Percentiles rank a stretch among this genome's conserved stretches.
phyloP scores from a whole-genome alignment of 805 yeast genomes.

The Sugiyamaella smithiae region DNA sequence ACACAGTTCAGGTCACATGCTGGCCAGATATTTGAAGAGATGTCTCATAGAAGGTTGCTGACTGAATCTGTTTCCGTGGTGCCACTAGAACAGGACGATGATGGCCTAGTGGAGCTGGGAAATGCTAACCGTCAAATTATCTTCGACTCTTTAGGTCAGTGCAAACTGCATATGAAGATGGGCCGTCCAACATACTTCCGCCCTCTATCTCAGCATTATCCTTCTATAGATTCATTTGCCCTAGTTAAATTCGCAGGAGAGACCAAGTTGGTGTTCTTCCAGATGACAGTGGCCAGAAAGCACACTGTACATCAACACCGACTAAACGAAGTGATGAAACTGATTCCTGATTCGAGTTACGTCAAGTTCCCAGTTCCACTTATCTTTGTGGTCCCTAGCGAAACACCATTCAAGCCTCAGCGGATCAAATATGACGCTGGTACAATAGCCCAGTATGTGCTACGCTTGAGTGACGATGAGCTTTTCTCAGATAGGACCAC shows the following conservation, averaged over 20 bases:
- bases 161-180: not conserved
- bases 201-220: not conserved
- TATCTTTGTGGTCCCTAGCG: not conserved
- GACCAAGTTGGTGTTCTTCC: not conserved
- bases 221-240: conserved; percentile 1
- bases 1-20: not conserved
- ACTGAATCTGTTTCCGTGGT: not conserved
- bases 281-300: not conserved
- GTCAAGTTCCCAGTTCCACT: not conserved
- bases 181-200: not conserved
- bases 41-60: not conserved
- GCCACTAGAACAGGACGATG: not conserved
- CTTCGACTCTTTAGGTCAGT: not conserved
- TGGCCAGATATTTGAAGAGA: conserved; percentile 1
- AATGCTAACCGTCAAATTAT: not conserved
- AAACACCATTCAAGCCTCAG: not conserved
- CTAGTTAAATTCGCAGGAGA: not conserved
- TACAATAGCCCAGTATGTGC: not conserved
- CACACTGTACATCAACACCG: not conserved
- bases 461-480: not conserved
- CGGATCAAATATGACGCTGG: not conserved
- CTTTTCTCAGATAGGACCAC: too few relatives aligned
- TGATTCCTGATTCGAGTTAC: not conserved
- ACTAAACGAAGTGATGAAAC: not conserved
- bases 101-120: not conserved